A percentile compares a stretch with the other conserved stretches of the same genome.
These are phyloP conservation scores for Fraxinus greggii DNA, from an alignment of 305 asterid species.

Conservation along the genomic window DNA sequence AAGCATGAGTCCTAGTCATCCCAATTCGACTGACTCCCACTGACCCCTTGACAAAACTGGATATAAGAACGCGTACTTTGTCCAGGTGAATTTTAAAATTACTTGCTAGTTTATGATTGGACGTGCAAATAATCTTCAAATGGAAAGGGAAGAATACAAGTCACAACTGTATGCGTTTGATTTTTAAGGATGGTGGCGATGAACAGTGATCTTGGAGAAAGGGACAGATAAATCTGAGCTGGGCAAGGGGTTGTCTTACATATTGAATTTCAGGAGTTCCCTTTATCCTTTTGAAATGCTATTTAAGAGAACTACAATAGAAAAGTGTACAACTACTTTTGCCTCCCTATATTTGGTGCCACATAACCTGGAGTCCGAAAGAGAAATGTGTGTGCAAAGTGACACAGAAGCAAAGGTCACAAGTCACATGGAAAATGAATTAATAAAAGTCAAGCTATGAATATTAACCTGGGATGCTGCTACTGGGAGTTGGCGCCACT, in stretches of 20 bases:
- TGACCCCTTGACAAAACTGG: background rate
- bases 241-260: background rate
- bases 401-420: background rate
- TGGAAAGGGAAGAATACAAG: background rate
- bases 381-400: background rate
- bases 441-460: constrained; percentile 17
- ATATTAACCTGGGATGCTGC: constrained; percentile 67
- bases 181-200: background rate
- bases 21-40: background rate
- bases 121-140: background rate
- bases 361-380: background rate
- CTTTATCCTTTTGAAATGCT: background rate
- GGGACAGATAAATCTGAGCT: background rate
- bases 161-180: background rate
- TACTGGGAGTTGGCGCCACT: constrained; percentile 89
- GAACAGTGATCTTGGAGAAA: background rate
- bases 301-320: background rate
- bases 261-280: background rate
- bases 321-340: background rate
- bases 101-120: background rate
- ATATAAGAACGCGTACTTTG: background rate
- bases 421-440: background rate
- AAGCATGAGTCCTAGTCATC: background rate
- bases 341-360: background rate
- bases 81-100: background rate